Evolutionary conservation across 129 eudicot species (phyloP).

Genomic region (carrot (Daucus carota)): DH1_v3.0 NC_030388.2:32848501-32849000

Average conservation of each 20-base stretch:
- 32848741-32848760: slow-evolving; percentile 81
- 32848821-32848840: slow-evolving; percentile 27
- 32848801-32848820: slow-evolving; percentile 44
- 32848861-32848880: slow-evolving; percentile 24
- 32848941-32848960: slow-evolving; percentile 78
- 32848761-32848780: slow-evolving; percentile 62
- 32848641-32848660: slow-evolving; percentile 27
- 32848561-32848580: slow-evolving; percentile 84
- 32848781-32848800: slow-evolving; percentile 65
- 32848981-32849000: slow-evolving; percentile 50
- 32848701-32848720: slow-evolving; percentile 18
- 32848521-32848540: slow-evolving; percentile 62
- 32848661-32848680: slow-evolving; percentile 48
- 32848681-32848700: slow-evolving; percentile 37
- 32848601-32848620: slow-evolving; percentile 79
- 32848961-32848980: slow-evolving; percentile 45
- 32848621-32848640: slow-evolving; percentile 82
- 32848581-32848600: slow-evolving; percentile 80
- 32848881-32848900: slow-evolving; percentile 34
- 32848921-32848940: slow-evolving; percentile 62
- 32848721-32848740: slow-evolving; percentile 34
- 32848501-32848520: slow-evolving; percentile 99
- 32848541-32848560: slow-evolving; percentile 76
- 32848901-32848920: slow-evolving; percentile 32
- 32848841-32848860: slow-evolving; percentile 31